Evolutionary conservation across 2,329 filamentous ascomycete genomes (phyloP), one percentile per base, ranked within the genome.

Genomic region (Esteya vermicola): DNA sequence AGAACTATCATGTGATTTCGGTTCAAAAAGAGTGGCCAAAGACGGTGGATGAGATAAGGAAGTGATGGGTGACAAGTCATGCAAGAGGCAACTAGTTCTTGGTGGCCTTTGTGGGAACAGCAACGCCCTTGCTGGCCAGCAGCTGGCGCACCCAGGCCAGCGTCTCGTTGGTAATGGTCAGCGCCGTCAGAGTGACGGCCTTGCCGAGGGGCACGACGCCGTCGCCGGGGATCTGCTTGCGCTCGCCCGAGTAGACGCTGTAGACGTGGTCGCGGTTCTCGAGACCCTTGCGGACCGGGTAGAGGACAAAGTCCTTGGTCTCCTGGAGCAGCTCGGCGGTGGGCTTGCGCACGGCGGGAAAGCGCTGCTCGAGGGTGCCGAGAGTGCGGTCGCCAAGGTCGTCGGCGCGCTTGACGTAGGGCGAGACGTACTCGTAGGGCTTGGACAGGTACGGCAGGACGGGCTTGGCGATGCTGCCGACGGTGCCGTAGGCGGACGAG

Each of bases 391-490:
- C 78, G 48, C 80, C 82, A 39, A 93, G 62, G 43, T 73, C 63
- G 57, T 96, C 91, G 54, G 78, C 88, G 59, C 79, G 85, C 57
- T 75, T 68, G 48, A 93, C 72, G 61, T 95, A 95, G 1, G 89
- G 88, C 39, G 78, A 78, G 47, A 93, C 72, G 57, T 84, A 91
- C 54, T 74, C 70, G 65, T 85, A 89, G 27, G 88, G 86, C 51
- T 73, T 82, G 52, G 76, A 61, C 51, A 95, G 65, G 62, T 85
- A 85, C 22, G 84, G 82, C 41, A 89, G 63, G 47, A 94, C 63
- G 18, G 86, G 85, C 50, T 78, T 80, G 56, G 81, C 80, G 53
- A 94, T 70, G 48, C 72, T 77, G 55, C 76, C 66, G 68, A 89
- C 93, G 51, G 72, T 77, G 55, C 76, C 66, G 68, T 88, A 93